Conservation (phyloP, 2,329 filamentous ascomycete species). For the Colletotrichum cordylinicola region DNA sequence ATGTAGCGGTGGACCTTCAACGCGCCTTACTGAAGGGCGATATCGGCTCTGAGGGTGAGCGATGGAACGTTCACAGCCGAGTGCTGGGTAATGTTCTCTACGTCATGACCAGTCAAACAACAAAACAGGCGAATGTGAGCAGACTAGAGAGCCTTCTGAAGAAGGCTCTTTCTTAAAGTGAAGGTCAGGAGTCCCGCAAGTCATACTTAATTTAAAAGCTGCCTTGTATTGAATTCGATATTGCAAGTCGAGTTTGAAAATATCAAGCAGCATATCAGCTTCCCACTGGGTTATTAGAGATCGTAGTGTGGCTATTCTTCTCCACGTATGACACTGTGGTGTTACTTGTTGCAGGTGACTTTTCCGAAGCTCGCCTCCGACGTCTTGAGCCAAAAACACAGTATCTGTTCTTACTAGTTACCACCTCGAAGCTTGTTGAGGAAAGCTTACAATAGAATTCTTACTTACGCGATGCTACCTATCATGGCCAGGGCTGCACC, state of each 20-base stretch:
- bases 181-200: neutral
- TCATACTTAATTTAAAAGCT: no score
- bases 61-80: constrained; percentile 58
- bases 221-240: no score
- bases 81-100: constrained; percentile 65
- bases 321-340: neutral
- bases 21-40: constrained; percentile 15
- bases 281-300: no score
- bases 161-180: neutral
- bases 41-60: neutral
- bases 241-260: no score
- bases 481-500: neutral
- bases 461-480: neutral
- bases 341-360: neutral
- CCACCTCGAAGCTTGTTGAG: no score
- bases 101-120: constrained; percentile 60
- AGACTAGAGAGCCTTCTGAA: neutral
- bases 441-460: neutral
- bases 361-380: neutral
- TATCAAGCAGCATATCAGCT: no score
- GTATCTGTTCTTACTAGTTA: neutral
- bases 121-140: constrained; percentile 31
- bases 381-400: neutral
- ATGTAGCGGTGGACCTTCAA: constrained; percentile 49
- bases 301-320: neutral